Conservation (phyloP, 2,329 filamentous ascomycete genomes). For the Ophiostoma sp. region DNA sequence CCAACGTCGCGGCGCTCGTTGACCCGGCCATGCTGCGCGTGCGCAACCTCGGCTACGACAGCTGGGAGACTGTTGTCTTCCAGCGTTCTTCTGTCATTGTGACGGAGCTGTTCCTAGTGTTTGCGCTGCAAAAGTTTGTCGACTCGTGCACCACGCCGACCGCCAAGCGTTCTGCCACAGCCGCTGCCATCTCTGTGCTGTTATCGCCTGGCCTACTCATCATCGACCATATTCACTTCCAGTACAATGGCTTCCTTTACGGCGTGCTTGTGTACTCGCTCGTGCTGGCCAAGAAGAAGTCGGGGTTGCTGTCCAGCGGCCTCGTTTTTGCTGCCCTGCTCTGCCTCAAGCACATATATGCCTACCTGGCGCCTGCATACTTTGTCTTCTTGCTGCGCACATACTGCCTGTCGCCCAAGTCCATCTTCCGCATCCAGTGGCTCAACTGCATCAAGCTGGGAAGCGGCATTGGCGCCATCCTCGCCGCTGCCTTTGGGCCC, state of each 20-base stretch:
- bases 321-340: constrained; percentile 77
- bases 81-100: constrained; percentile 82
- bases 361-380: constrained; percentile 92
- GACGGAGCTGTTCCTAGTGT: constrained; percentile 78
- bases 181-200: constrained; percentile 79
- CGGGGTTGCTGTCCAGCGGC: constrained; percentile 71
- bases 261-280: constrained; percentile 83
- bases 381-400: constrained; percentile 86
- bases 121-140: constrained; percentile 74
- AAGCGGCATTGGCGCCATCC: constrained; percentile 62
- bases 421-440: constrained; percentile 69
- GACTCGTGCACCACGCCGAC: constrained; percentile 55
- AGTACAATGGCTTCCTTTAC: constrained; percentile 98
- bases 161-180: constrained; percentile 73
- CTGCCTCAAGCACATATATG: constrained; percentile 97
- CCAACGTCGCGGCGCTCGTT: constrained; percentile 68
- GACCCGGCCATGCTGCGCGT: constrained; percentile 80
- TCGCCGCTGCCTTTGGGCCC: constrained; percentile 80
- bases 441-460: constrained; percentile 81
- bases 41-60: constrained; percentile 76
- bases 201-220: constrained; percentile 90
- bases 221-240: constrained; percentile 94
- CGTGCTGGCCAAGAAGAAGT: constrained; percentile 69
- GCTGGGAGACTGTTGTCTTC: constrained; percentile 91
- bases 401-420: constrained; percentile 78